Conservation (phyloP, 768 basidiomycete genomes). For the Inosperma sp. region DNA sequence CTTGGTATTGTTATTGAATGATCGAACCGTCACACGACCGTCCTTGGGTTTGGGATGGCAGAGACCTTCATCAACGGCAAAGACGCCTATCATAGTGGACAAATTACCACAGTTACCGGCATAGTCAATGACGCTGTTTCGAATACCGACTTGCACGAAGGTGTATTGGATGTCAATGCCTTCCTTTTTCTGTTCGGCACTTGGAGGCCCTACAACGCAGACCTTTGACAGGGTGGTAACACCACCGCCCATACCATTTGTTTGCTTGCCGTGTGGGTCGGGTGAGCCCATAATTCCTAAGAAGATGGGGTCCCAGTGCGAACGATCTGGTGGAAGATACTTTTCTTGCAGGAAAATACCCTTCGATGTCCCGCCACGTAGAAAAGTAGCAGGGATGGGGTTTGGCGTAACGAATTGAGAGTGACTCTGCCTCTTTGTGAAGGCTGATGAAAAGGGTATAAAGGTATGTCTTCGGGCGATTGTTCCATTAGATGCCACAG, state of each 20-base stretch:
- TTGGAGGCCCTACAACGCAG: conserved; percentile 54
- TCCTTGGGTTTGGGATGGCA: conserved; percentile 14
- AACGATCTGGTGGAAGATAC: conserved; percentile 46
- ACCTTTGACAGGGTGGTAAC: conserved; percentile 73
- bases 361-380: conserved; percentile 76
- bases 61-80: conserved; percentile 59
- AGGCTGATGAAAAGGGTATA: too few relatives aligned
- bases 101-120: conserved; percentile 77
- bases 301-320: conserved; percentile 58
- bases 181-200: conserved; percentile 34
- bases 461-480: too few relatives aligned
- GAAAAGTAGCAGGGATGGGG: conserved; percentile 48
- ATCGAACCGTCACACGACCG: conserved; percentile 44
- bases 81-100: conserved; percentile 68
- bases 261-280: conserved; percentile 63
- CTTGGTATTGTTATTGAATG: conserved; percentile 69
- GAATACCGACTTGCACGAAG: conserved; percentile 60
- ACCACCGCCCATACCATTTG: conserved; percentile 82
- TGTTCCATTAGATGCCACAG: too few relatives aligned
- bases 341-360: conserved; percentile 60
- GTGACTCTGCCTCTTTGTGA: too few relatives aligned
- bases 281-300: conserved; percentile 80
- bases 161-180: conserved; percentile 67
- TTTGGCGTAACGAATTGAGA: too few relatives aligned
- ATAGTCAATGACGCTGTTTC: conserved; percentile 56